Base-by-base conservation (phyloP, 768 basidiomycete species). In the Boletus pseudo-olivaceus region DNA sequence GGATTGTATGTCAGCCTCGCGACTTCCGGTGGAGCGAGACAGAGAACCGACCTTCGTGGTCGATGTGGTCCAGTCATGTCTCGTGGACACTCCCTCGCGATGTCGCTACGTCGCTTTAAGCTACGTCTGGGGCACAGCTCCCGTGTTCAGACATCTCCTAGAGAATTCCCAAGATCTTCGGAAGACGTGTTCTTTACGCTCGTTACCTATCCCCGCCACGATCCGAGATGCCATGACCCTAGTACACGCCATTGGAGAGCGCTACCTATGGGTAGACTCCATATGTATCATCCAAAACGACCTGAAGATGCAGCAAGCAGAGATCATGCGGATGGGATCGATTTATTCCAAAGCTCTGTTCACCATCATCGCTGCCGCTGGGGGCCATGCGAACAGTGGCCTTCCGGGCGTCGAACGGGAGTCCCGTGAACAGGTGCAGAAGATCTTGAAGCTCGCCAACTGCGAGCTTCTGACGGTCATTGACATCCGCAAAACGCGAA, bases 191-290 rank as follows among this genome's bases (percentile, higher is more conserved):
- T 55, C 51, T 14, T 37, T 62, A 5, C 26, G 17, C n/a, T 44
- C 48, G 1, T 33, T 51, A 17, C 46, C 51, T 9, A 50, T 68
- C 26, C 62, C 66, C 6, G 29, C 54, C 19, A 67, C 66, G 5
- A 65, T 67, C 27, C 43, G 50, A 38, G 68, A 67, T 44, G 61
- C 68, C 11, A 55, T 67, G 1, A 54, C 56, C 5, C 45, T 70
- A 10, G 55, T 59, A 10, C 56, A 37, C 7, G 43, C 47, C 34
- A 60, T 70, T 11, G 58, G 63, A 38, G 56, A 62, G 40, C 59
- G 58, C 17, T 68, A 66, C 34, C 37, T 66, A 17, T 66, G 67
- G 65, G 58, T 68, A 4, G 67, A 66, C 23, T 54, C 65, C 3
- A 19, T 66, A 0, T 67, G 64, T 17, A 68, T 67, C 35, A 51